These are phyloP conservation scores for Dichotomopilus funicola DNA, from an alignment of 2,329 filamentous ascomycete species.

Conservation along the genomic window DNA sequence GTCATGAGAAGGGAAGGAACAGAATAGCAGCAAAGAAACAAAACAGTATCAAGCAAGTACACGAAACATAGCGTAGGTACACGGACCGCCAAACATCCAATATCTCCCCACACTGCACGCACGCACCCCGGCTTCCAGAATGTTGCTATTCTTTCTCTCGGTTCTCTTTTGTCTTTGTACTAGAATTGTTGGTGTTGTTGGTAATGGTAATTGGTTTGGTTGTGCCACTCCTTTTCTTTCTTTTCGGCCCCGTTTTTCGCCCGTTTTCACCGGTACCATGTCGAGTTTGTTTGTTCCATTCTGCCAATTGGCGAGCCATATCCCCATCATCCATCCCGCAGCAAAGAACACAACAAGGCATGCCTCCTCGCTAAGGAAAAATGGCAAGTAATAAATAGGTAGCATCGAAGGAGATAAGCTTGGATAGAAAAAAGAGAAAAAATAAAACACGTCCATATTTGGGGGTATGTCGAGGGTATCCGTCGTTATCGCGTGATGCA, in stretches of 20 bases:
- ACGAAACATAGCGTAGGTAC: too few species aligned
- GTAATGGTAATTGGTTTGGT: not conserved
- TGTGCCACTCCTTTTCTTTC: not conserved
- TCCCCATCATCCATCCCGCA: not conserved
- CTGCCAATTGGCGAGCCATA: constrained; percentile 6
- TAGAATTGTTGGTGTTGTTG: not conserved
- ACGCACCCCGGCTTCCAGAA: not conserved
- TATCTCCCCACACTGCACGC: not conserved
- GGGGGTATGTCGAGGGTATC: constrained; percentile 22
- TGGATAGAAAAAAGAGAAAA: constrained; percentile 7
- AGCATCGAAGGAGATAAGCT: constrained; percentile 1
- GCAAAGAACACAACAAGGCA: not conserved
- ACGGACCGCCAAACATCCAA: not conserved
- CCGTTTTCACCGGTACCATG: not conserved
- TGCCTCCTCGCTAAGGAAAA: constrained; percentile 1
- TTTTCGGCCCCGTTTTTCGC: not conserved
- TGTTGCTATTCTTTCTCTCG: not conserved
- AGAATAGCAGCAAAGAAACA: not conserved
- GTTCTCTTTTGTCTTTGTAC: constrained; percentile 7
- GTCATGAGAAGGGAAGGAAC: not conserved
- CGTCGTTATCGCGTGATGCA: constrained; percentile 22
- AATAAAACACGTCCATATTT: constrained; percentile 12
- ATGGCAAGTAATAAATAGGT: constrained; percentile 4
- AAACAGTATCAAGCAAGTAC: not conserved
- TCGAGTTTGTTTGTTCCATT: not conserved